phyloP scores from a whole-genome alignment of 371 early-diverging fungal genomes.

The Mucor sp. region DNA sequence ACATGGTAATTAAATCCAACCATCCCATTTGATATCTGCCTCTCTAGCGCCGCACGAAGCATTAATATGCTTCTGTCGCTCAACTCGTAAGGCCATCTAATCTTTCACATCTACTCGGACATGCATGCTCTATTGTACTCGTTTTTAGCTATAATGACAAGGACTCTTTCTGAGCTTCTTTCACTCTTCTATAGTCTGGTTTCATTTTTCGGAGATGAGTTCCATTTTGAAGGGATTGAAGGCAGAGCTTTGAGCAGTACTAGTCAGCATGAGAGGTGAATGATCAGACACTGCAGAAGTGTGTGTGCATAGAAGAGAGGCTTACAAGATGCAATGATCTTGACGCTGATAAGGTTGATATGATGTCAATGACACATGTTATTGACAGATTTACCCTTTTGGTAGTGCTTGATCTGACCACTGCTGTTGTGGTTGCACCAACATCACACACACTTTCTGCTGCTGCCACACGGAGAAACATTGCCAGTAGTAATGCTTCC shows the following conservation, averaged over 20 bases:
- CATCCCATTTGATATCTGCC: neutral
- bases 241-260: neutral
- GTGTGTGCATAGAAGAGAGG: neutral
- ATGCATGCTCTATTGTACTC: neutral
- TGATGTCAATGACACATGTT: neutral
- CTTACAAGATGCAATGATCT: neutral
- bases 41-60: neutral
- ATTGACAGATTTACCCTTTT: neutral
- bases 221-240: neutral
- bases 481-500: slow-evolving; percentile 2
- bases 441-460: neutral
- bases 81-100: no score
- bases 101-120: neutral
- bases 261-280: neutral
- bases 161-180: neutral
- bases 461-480: slow-evolving; percentile 8
- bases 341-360: neutral
- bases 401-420: neutral
- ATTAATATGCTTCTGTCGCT: neutral
- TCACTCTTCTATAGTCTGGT: neutral
- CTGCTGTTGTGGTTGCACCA: neutral
- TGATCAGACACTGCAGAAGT: neutral
- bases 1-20: neutral
- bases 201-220: neutral
- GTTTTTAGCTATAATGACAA: neutral